Evolutionary conservation across 2,329 filamentous ascomycete genomes (phyloP).

Genomic region (Fusarium sambucinum): DNA sequence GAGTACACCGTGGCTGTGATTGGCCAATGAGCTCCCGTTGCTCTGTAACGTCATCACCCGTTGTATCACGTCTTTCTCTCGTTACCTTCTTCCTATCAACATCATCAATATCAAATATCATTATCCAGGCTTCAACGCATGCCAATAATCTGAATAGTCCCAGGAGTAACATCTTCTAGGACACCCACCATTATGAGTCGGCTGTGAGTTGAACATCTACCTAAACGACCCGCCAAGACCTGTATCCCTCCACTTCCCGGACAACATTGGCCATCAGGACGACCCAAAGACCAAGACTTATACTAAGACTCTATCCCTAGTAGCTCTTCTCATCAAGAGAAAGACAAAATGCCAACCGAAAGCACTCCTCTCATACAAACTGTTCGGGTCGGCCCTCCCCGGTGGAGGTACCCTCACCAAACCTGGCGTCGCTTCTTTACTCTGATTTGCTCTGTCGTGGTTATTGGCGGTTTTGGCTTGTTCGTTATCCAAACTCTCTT

Average conservation of each 20-base stretch:
- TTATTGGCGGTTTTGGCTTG: slow-evolving; percentile 63
- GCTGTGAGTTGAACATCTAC: slow-evolving; percentile 39
- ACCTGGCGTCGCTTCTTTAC: slow-evolving; percentile 75
- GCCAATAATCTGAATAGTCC: slow-evolving; percentile 3
- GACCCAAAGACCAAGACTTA: not conserved
- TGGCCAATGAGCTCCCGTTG: slow-evolving; percentile 29
- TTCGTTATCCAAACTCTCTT: slow-evolving; percentile 64
- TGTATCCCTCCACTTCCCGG: slow-evolving; percentile 30
- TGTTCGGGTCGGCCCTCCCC: slow-evolving; percentile 66
- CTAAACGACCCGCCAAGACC: slow-evolving; percentile 2
- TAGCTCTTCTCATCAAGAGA: slow-evolving; percentile 43
- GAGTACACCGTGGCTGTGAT: slow-evolving; percentile 6
- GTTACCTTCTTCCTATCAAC: slow-evolving; percentile 19
- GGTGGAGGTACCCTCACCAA: slow-evolving; percentile 69
- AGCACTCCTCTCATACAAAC: slow-evolving; percentile 75
- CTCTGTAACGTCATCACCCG: slow-evolving; percentile 43
- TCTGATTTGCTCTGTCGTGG: slow-evolving; percentile 67
- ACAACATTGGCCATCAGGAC: slow-evolving; percentile 8
- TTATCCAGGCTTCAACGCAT: slow-evolving; percentile 9
- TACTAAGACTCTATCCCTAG: slow-evolving; percentile 14
- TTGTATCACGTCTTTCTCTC: slow-evolving; percentile 41
- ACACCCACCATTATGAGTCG: slow-evolving; percentile 37
- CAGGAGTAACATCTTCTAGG: slow-evolving; percentile 24
- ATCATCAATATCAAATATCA: slow-evolving; percentile 12
- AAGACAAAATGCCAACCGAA: slow-evolving; percentile 61